A percentile compares a stretch with the other conserved stretches of the same genome.
Evolutionary conservation across 2,329 filamentous ascomycete genomes (phyloP).

Genomic region (Epichloe bromicola): DNA sequence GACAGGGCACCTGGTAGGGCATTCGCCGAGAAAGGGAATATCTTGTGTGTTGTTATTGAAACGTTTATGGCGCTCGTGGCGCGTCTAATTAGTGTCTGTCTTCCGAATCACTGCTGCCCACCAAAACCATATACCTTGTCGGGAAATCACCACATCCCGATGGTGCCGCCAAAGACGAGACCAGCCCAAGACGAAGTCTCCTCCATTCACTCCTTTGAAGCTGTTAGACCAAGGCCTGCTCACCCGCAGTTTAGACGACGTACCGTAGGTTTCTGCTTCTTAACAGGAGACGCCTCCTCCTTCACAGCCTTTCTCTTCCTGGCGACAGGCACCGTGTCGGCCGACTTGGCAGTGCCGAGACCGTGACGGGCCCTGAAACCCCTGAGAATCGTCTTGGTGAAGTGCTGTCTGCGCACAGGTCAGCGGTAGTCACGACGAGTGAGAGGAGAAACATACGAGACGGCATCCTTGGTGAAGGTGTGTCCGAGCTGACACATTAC

Average conservation of each 20-base stretch:
- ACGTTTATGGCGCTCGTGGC: too few species aligned
- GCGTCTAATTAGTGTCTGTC: too few species aligned
- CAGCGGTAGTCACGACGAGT: neutral
- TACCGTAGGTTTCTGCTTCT: neutral
- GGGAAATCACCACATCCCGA: too few species aligned
- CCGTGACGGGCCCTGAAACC: constrained; percentile 20
- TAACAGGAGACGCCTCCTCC: neutral
- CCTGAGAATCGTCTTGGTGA: constrained; percentile 24
- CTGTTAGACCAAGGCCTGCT: too few species aligned
- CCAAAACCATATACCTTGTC: too few species aligned
- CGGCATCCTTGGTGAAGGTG: constrained; percentile 24
- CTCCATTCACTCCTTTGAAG: too few species aligned
- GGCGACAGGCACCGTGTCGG: constrained; percentile 8
- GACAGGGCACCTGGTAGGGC: neutral
- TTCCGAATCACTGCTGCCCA: too few species aligned
- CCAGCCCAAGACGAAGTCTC: too few species aligned
- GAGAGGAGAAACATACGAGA: constrained; percentile 18
- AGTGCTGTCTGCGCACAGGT: constrained; percentile 22
- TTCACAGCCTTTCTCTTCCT: neutral
- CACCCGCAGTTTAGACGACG: neutral
- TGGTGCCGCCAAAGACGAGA: too few species aligned
- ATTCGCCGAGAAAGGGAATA: too few species aligned
- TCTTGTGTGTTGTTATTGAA: too few species aligned
- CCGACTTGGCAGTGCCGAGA: constrained; percentile 1
- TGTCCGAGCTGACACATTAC: constrained; percentile 22